Base-by-base conservation (phyloP, 345 rosid genomes). In the Laguncularia racemosa region DNA sequence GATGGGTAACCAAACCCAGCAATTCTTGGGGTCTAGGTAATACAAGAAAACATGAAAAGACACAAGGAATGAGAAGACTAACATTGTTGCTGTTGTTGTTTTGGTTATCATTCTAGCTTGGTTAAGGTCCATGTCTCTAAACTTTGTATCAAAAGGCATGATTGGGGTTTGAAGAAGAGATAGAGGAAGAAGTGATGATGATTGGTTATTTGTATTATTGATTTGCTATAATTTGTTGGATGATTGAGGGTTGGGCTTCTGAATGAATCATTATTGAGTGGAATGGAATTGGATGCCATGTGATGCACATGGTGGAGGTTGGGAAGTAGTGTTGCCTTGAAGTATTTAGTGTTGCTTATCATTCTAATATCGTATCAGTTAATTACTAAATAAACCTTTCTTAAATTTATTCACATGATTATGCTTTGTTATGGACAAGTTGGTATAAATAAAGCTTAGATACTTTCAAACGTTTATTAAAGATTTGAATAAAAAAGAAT, bases 271-370 rank as follows among this genome's bases (percentile, higher is more conserved):
- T 64, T 53, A 16, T 28, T 26, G 56, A 52, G 67, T 45, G 62
- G 62, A 63, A 33, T 15, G 69, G 61, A 51, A 60, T 57, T 55
- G 71, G 62, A 52, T 49, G 58, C 52, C 69, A 64, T 70, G 71
- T 64, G 73, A 49, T 56, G 56, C 73, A 74, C 69, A 74, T 70
- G 71, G 64, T 26, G 72, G 38, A 55, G 64, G 73, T 58, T 63
- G 68, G 65, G 58, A 23, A 58, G 45, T 26, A 44, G 46, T 20
- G 21, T 6, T 33, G 40, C 40, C 40, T n/a, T 33, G 6, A 33
- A 3, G 40, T 33, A 8, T 33, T 33, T 33, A 33, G 6, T 33
- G 6, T 33, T 33, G 40, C 10, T 8, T 4, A 33, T 6, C 40
- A 33, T 33, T 6, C 40, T 33, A 33, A 3, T 33, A 33, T 33